Evolutionary conservation across 139 green algal species (phyloP).

Genomic region (Ettlia oleoabundans): DNA sequence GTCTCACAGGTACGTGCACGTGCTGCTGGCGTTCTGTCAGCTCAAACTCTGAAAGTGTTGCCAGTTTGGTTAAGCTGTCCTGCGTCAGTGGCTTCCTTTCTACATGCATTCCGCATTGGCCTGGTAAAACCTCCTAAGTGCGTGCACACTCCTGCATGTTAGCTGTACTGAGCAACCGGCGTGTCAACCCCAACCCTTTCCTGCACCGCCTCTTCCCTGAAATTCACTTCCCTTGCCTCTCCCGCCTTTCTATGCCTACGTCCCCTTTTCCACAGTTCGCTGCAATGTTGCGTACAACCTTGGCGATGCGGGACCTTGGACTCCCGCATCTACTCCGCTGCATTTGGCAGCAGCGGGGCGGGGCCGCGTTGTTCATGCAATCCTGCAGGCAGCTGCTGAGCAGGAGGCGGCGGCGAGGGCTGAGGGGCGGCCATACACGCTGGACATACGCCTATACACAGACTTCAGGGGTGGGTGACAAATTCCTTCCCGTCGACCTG

Average conservation of each 20-base stretch:
- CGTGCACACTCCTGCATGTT: too few species aligned
- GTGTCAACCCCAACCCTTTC: too few species aligned
- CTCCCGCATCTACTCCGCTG: constrained; percentile 31
- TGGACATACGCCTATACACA: not conserved
- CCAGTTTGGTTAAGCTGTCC: too few species aligned
- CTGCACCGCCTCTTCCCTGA: too few species aligned
- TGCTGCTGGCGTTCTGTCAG: not conserved
- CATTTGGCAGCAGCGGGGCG: constrained; percentile 34
- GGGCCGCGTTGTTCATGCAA: constrained; percentile 1
- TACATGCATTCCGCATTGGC: too few species aligned
- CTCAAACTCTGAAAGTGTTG: too few species aligned
- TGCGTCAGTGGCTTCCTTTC: too few species aligned
- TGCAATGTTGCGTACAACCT: constrained; percentile 9
- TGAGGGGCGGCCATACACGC: not conserved
- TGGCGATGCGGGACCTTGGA: not conserved
- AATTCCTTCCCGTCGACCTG: too few species aligned
- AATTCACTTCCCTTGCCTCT: not conserved
- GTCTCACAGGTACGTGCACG: not conserved
- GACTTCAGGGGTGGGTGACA: constrained; percentile 15
- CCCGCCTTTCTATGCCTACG: not conserved
- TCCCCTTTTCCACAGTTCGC: constrained; percentile 1
- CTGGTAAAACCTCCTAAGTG: too few species aligned
- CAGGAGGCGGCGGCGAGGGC: not conserved
- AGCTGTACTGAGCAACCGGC: too few species aligned
- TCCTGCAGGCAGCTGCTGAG: constrained; percentile 30